Conservation (phyloP, 2,329 filamentous ascomycete genomes). For the Xylariaceae sp. region DNA sequence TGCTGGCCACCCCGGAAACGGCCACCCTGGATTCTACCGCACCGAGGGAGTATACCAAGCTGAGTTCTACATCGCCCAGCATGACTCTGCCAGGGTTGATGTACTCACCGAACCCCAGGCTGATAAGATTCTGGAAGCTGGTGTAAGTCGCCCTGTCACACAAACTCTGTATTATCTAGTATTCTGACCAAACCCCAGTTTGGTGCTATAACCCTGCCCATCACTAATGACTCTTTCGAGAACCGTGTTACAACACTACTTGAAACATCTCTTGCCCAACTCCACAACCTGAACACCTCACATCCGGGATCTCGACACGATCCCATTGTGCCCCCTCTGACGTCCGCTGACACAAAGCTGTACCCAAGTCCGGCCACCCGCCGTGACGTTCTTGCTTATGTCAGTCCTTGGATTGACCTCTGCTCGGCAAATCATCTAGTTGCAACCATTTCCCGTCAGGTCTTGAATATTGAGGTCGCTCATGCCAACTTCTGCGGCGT, state of each 20-base stretch:
- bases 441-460: slow-evolving; percentile 81
- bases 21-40: no score
- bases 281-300: slow-evolving; percentile 41
- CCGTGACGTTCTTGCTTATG: slow-evolving; percentile 71
- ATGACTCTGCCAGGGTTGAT: slow-evolving; percentile 60
- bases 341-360: slow-evolving; percentile 73
- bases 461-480: slow-evolving; percentile 83
- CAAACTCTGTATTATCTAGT: no score
- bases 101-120: slow-evolving; percentile 63
- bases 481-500: slow-evolving; percentile 96
- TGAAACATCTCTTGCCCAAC: slow-evolving; percentile 47
- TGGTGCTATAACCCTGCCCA: slow-evolving; percentile 72
- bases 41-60: no score
- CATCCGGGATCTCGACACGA: slow-evolving; percentile 46
- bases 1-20: no score
- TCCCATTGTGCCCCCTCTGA: slow-evolving; percentile 64
- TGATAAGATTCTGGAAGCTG: slow-evolving; percentile 62
- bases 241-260: slow-evolving; percentile 62
- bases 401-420: slow-evolving; percentile 91
- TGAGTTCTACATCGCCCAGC: slow-evolving; percentile 68
- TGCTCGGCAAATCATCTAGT: slow-evolving; percentile 78
- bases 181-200: no score
- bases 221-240: slow-evolving; percentile 72
- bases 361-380: slow-evolving; percentile 65
- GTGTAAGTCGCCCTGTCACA: no score